Evolutionary conservation across 768 basidiomycete species (phyloP), one percentile per base, ranked within the genome.

Genomic region (Pisolithus orientalis): DNA sequence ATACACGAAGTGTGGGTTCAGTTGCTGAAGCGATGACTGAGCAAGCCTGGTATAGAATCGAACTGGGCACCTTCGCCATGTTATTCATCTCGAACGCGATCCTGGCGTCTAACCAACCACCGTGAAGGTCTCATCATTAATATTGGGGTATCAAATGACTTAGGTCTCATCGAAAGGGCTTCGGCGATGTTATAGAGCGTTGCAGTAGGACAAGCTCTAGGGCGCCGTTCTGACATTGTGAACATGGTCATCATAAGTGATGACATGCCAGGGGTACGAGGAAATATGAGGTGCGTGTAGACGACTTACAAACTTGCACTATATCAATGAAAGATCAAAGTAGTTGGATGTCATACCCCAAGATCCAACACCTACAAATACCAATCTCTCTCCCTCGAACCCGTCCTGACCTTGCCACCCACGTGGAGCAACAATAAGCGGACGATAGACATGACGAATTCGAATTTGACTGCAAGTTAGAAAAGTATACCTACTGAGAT

Each of bases 111-210:
- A 92, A 83, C 85, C 2, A 65, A 77, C 49, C 76, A 77, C 47
- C 73, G 70, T 53, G 70, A 70, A 42, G 90, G 90, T 1, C 66
- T 83, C 24, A 80, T 91, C 51, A 75, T 91, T 32, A 90, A 88
- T 55, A 77, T 90, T 28, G 87, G 88, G 10, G 89, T 87, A 3
- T 21, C 21, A 2, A 21, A 21, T 21, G 21, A 21, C 21, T 21
- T 21, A 21, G 21, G 21, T 21, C 21, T 21, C 21, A 21, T 21
- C 21, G 21, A 21, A 21, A 21, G 21, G 21, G 21, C 21, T 21
- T 21, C 21, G 21, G 21, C 21, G 21, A 21, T 21, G 21, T 21
- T 21, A 21, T 21, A 21, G 21, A 21, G 21, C 21, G 21, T 21
- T 21, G 21, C 21, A 21, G 21, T 21, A 21, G 21, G 21, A 21